Base-by-base conservation (phyloP, 106 monocot species). In the Dendrobium chrysotoxum region DNA sequence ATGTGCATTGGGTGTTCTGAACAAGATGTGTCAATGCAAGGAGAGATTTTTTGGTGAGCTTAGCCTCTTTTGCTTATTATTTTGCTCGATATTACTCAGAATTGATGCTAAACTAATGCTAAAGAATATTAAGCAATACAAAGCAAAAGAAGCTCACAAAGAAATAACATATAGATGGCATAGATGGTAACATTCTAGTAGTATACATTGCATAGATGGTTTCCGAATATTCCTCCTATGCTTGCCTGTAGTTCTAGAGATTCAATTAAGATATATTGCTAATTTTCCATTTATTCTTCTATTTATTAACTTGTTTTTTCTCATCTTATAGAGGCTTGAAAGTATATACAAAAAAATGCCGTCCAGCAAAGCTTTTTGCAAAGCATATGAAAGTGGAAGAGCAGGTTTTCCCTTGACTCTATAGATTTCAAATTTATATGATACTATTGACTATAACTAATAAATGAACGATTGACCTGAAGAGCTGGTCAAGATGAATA, bases 381-480 rank as follows among this genome's bases (percentile, higher is more conserved):
- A 96, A 96, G 40, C 96, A 96, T 78, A 83, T 96, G 79, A 96
- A 96, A 90, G 88, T 96, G 82, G 96, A 93, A 81, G 92, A 96
- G 5, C 96, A 96, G 93, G 96, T 92, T 81, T 50, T 57, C 74
- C 75, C 42, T 75, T 70, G 41, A 42, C 76, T 4, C 18, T 78
- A 18, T 78, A 40, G 30, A n/a, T 74, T 74, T 71, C n/a, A 21
- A 42, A 41, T 70, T 70, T 70, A 31, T 70, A 13, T 15, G 31
- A 17, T 28, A 8, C 7, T 35, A 70, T 35, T 35, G 28, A 70
- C n/a, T 23, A 70, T 3, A 28, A 28, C 10, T 70, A 70, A 70
- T 70, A 31, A 70, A 70, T 70, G 70, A 13, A 35, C 12, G 70
- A 67, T 67, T 67, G 12, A 70, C 25, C 17, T 35, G 70, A 35